These are phyloP conservation scores for Talaromyces sp. DNA, from an alignment of 2,329 filamentous ascomycete species.

Conservation along the genomic window DNA sequence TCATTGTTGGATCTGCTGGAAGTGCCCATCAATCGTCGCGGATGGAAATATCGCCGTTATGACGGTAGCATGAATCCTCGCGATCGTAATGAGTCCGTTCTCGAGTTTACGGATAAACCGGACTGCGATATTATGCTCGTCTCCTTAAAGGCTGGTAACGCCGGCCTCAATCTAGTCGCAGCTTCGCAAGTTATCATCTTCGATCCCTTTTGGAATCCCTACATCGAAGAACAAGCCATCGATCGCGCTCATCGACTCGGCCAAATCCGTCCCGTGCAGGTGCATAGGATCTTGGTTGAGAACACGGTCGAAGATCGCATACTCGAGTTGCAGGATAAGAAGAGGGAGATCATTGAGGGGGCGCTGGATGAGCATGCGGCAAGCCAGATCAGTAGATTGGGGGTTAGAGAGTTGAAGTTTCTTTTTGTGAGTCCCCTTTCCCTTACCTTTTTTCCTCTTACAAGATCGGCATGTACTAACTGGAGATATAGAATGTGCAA, in stretches of 20 bases:
- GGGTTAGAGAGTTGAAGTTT: constrained; percentile 64
- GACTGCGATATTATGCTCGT: constrained; percentile 69
- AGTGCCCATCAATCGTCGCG: constrained; percentile 61
- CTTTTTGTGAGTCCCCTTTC: constrained; percentile 54
- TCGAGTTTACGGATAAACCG: constrained; percentile 62
- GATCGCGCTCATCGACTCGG: constrained; percentile 88
- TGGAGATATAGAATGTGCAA: neutral
- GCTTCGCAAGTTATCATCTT: constrained; percentile 85
- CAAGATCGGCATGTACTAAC: neutral
- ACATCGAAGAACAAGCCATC: constrained; percentile 86
- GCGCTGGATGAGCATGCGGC: constrained; percentile 75
- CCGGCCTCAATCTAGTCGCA: constrained; percentile 79
- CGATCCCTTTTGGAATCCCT: constrained; percentile 94
- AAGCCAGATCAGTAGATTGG: constrained; percentile 64
- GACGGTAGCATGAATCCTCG: constrained; percentile 70
- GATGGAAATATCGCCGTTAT: constrained; percentile 64
- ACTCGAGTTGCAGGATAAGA: constrained; percentile 71
- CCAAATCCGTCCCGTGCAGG: constrained; percentile 68
- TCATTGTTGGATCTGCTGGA: constrained; percentile 74
- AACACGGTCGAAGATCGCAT: constrained; percentile 88
- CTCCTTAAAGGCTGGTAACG: constrained; percentile 76
- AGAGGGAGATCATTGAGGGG: constrained; percentile 70
- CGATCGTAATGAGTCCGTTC: constrained; percentile 64
- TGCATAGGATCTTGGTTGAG: constrained; percentile 74
- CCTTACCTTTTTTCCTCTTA: neutral